These are phyloP conservation scores for Aspergillus felis DNA, from an alignment of 2,329 filamentous ascomycete genomes.

Conservation along the genomic window DNA sequence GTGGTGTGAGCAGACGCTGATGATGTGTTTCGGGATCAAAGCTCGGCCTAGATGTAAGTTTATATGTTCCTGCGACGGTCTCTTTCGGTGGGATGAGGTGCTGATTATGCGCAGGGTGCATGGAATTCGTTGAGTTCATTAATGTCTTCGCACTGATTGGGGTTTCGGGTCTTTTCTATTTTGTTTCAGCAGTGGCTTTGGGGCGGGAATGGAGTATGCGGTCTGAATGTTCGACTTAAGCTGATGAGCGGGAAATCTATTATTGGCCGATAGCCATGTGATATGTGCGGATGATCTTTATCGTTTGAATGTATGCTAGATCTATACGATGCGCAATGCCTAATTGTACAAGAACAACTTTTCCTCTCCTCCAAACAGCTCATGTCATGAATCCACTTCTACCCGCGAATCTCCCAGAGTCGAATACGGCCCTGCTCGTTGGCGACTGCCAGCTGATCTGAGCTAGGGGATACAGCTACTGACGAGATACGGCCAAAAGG, in stretches of 20 bases:
- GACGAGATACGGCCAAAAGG: constrained; percentile 78
- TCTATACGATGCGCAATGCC: neutral
- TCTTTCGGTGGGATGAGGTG: neutral
- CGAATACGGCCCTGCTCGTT: constrained; percentile 87
- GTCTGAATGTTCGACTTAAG: neutral
- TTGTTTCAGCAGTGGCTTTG: neutral
- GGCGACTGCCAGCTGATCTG: constrained; percentile 73
- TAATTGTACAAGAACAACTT: neutral
- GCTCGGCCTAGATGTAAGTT: neutral
- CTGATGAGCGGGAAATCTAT: neutral
- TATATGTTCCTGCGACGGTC: neutral
- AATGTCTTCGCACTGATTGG: neutral
- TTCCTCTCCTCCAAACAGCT: neutral
- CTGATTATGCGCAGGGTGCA: neutral
- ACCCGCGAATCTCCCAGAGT: constrained; percentile 81
- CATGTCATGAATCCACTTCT: constrained; percentile 20
- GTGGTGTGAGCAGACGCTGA: neutral
- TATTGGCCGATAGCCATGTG: neutral
- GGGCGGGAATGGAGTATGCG: neutral
- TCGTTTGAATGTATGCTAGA: neutral
- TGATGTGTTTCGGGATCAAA: neutral
- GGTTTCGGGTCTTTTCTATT: neutral
- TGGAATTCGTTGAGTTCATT: neutral
- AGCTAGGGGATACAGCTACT: constrained; percentile 63
- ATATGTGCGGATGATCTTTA: neutral